These are phyloP conservation scores for Biancaea sappan DNA, from an alignment of 306 rosid genomes.

Conservation along the genomic window DNA sequence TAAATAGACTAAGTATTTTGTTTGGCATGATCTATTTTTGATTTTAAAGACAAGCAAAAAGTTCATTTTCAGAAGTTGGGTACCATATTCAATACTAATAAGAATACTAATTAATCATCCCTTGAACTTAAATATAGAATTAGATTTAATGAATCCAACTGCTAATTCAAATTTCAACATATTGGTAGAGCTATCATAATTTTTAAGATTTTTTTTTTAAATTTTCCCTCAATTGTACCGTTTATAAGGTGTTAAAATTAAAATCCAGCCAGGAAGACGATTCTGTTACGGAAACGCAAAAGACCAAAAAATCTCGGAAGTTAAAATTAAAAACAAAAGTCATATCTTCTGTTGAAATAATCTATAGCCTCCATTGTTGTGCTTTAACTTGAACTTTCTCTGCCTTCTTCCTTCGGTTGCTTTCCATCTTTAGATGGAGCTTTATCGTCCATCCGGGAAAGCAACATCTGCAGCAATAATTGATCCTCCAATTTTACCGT, in stretches of 20 bases:
- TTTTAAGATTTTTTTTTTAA: neutral
- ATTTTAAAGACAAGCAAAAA: too few species aligned
- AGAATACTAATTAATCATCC: too few species aligned
- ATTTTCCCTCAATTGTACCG: neutral
- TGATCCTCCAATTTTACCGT: constrained; percentile 19
- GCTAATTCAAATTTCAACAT: neutral
- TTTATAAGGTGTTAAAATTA: neutral
- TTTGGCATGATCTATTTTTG: too few species aligned
- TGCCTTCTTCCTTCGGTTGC: constrained; percentile 30
- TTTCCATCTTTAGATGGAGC: constrained; percentile 40
- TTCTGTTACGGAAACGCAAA: constrained; percentile 5
- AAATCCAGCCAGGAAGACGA: neutral
- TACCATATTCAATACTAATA: neutral
- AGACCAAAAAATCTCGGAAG: neutral
- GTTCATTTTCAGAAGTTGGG: too few species aligned
- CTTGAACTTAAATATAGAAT: too few species aligned
- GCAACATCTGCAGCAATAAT: neutral
- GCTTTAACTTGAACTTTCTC: neutral
- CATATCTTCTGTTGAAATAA: neutral
- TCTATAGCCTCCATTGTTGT: neutral
- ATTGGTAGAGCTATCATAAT: neutral
- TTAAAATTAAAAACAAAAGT: neutral
- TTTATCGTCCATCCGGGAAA: constrained; percentile 28
- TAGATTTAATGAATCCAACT: neutral
- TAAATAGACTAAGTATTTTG: too few species aligned